Evolutionary conservation across 2,329 filamentous ascomycete species (phyloP), one percentile per base, ranked within the genome.

Genomic region (Aureobasidium sp.): DNA sequence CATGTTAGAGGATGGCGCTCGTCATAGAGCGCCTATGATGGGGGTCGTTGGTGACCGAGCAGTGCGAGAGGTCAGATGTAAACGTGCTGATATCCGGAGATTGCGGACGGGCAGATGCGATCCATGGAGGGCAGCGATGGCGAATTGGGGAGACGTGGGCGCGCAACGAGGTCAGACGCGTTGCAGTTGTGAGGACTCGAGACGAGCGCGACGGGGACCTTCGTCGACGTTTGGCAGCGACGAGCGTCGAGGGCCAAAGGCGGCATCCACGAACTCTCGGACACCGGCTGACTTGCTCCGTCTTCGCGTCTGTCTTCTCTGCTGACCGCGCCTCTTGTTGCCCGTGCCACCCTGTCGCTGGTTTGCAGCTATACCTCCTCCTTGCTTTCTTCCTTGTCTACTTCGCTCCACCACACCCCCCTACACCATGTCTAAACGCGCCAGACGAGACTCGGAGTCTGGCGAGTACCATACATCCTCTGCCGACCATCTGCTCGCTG

Each of bases 371-470:
- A 17, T 23, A 50, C 27, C n/a, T 13, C 15, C 3, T 37, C 29
- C 19, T 21, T 27, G 23, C 43, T 17, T 23, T 13, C 40, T 43
- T 9, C 40, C 47, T 13, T 25, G 2, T 31, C 4, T 19, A 3
- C 27, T 19, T 27, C 13, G 3, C 4, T 5, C 33, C 21, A 51
- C 47, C 15, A 25, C 47, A 37, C n/a, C 23, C 9, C 27, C 27
- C 47, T 51, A 10, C 31, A 7, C 38, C 37, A 86, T 86, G 84
- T 76, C 77, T 67, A 87, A 87, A 74, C 84, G 84, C 71, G 77
- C 79, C 73, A 77, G 81, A 71, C 74, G 77, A 72, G 77, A 76
- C 65, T 80, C 79, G 19, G 50, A 59, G 54, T 47, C 60, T 50
- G 7, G 51, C 61, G 15, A 55, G 61, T 33, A 70, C 15, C 19